These are phyloP conservation scores for Pharnaceum exiguum DNA, from an alignment of 148 eudicot species.

Conservation along the genomic window DNA sequence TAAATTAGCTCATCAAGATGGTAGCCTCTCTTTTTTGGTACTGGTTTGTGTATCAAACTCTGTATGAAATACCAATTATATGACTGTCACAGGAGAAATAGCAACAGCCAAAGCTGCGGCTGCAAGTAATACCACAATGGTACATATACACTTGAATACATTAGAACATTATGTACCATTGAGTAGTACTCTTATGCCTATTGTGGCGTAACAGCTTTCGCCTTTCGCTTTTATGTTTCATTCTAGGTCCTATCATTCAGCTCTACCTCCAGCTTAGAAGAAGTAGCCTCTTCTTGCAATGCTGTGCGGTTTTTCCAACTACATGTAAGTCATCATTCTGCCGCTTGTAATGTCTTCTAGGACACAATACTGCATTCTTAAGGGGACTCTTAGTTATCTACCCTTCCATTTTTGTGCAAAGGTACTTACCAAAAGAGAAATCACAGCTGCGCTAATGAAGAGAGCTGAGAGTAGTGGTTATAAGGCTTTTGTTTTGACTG, in stretches of 20 bases:
- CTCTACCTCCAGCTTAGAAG: constrained; percentile 63
- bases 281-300: constrained; percentile 69
- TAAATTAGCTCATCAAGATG: constrained; percentile 65
- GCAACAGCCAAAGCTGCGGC: constrained; percentile 88
- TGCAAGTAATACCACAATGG: constrained; percentile 65
- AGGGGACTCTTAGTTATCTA: no score
- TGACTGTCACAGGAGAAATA: constrained; percentile 50
- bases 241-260: constrained; percentile 55
- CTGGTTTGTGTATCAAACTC: neutral
- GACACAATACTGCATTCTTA: no score
- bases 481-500: constrained; percentile 75
- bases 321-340: constrained; percentile 36
- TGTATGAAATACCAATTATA: neutral
- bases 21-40: constrained; percentile 12
- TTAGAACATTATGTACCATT: no score
- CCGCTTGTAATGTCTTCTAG: neutral
- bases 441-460: constrained; percentile 49
- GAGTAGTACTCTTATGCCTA: neutral
- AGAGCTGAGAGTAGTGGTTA: constrained; percentile 79
- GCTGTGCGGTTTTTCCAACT: constrained; percentile 80
- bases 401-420: constrained; percentile 25
- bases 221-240: constrained; percentile 1
- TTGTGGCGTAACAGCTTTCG: neutral
- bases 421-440: constrained; percentile 60
- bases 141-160: neutral